Conservation (phyloP, 169 alveolate genomes). For the Perkinsus chesapeaki region DNA sequence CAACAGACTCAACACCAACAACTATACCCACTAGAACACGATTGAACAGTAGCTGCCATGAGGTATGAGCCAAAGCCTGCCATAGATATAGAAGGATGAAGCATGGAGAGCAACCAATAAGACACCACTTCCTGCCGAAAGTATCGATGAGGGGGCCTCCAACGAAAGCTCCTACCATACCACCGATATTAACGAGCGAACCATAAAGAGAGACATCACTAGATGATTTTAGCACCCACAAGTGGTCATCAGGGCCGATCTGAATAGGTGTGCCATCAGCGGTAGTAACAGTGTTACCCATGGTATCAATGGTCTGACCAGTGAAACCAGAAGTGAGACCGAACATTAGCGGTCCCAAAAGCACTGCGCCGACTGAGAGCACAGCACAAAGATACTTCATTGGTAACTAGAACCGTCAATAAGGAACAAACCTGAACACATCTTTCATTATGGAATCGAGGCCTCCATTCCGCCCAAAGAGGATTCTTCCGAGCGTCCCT, state of each 20-base stretch:
- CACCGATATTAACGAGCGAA: background rate
- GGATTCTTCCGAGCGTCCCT: too few relatives aligned
- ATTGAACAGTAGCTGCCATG: background rate
- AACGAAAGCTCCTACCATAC: background rate
- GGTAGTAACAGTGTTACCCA: background rate
- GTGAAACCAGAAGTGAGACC: background rate
- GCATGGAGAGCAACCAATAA: background rate
- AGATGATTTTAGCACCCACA: background rate
- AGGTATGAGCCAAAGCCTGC: background rate
- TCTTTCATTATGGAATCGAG: background rate
- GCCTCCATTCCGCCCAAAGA: background rate
- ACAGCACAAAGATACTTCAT: background rate
- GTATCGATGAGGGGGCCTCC: background rate
- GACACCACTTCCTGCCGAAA: background rate
- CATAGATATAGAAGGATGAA: background rate
- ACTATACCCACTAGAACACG: background rate
- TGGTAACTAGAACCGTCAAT: background rate
- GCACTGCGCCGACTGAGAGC: background rate
- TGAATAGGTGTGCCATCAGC: background rate
- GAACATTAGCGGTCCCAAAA: background rate
- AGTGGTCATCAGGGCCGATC: background rate
- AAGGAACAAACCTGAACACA: background rate
- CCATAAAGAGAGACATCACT: background rate
- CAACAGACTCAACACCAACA: background rate
- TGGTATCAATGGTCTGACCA: background rate